Evolutionary conservation across 2,329 filamentous ascomycete species (phyloP).

Genomic region (Chalara sp.): DNA sequence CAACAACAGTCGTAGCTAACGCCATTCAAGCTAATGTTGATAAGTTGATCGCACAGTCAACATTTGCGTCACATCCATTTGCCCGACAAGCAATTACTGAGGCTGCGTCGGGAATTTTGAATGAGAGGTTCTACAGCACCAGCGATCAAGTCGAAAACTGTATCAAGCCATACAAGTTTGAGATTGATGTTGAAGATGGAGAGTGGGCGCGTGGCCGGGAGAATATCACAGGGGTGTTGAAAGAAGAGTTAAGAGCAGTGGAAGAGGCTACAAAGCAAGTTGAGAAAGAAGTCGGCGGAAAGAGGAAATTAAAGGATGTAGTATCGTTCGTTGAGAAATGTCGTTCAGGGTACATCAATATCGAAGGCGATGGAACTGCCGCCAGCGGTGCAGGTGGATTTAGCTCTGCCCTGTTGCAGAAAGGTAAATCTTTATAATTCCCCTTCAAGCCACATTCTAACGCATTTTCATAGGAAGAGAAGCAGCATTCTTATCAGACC

Average conservation of each 20-base stretch:
- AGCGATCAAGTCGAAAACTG: conserved; percentile 98
- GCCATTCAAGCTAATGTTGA: conserved; percentile 84
- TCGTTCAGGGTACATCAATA: conserved; percentile 72
- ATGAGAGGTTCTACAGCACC: conserved; percentile 93
- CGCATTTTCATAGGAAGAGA: conserved; percentile 61
- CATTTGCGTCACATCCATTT: conserved; percentile 85
- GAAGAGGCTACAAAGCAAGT: conserved; percentile 70
- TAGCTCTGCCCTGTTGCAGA: conserved; percentile 75
- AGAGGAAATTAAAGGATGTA: conserved; percentile 81
- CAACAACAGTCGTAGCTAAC: conserved; percentile 83
- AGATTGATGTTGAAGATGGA: conserved; percentile 86
- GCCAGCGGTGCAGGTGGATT: conserved; percentile 87
- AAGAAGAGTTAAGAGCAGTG: conserved; percentile 78
- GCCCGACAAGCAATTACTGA: conserved; percentile 90
- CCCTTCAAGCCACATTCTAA: not conserved
- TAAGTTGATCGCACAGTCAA: conserved; percentile 68
- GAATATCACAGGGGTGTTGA: conserved; percentile 73
- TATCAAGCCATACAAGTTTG: conserved; percentile 97
- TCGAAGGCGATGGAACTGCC: conserved; percentile 68
- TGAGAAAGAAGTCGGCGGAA: conserved; percentile 72
- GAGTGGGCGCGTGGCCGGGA: conserved; percentile 86
- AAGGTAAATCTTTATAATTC: conserved; percentile 48
- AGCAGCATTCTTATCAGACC: conserved; percentile 88
- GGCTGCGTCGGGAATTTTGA: conserved; percentile 81
- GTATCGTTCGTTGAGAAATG: conserved; percentile 87